Evolutionary conservation across 2,329 filamentous ascomycete genomes (phyloP), one percentile per base, ranked within the genome.

Genomic region (Neopestalotiopsis sp.): DNA sequence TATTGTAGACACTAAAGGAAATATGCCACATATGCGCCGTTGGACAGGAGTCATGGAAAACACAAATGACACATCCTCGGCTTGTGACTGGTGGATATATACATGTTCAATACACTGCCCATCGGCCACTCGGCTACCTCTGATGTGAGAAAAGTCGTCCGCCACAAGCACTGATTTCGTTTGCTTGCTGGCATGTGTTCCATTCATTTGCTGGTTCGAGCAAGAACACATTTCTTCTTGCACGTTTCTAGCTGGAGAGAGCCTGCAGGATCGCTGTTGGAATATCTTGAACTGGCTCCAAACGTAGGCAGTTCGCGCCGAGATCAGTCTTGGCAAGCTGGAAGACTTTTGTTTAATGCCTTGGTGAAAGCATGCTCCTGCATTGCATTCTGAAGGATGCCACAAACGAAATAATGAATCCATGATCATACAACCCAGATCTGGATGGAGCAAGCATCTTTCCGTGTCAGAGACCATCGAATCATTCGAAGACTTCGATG

Each of bases 11-110:
- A 64, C 24, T 6, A 38, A 10, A 38, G 34, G 6, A 38, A 38
- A 38, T 38, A 38, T 38, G 34, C 34, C 34, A 38, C 34, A 38
- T 38, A 38, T 38, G 34, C 34, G 34, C 34, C 34, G 10, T 7
- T 7, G 6, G 6, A 7, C 10, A 38, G 34, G 10, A 38, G 10
- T 38, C 34, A 38, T 38, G 5, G 34, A 38, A 38, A 38, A 38
- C 34, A 10, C 34, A 38, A 38, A 38, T 10, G 10, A 38, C 24
- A 38, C 6, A 64, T 32, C 61, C 61, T 49, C 38, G 24, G 5
- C 61, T n/a, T 64, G n/a, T 32, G 38, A 64, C 61, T 64, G 61
- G 61, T 49, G 61, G 61, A 64, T 38, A 64, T 38, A 40, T 53
- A 59, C 24, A 3, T 28, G 24, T 12, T 24, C 28, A 24, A n/a